These are phyloP conservation scores for Penicillium sp. DNA, from an alignment of 2,329 filamentous ascomycete species.

Conservation along the genomic window DNA sequence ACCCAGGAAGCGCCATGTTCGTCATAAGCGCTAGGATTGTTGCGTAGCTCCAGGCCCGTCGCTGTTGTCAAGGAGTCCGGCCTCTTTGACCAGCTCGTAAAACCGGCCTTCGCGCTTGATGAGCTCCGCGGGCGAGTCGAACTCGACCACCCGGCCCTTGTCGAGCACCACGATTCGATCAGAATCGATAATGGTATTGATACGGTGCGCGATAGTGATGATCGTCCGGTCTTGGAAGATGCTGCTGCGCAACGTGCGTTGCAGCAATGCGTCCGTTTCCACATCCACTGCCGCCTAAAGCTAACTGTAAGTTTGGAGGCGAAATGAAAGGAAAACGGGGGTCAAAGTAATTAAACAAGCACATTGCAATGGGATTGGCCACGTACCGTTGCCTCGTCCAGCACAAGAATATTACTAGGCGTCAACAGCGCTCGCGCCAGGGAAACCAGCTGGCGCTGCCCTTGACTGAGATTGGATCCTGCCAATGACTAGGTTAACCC, in stretches of 20 bases:
- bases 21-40: too few species aligned
- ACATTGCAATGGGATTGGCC: too few species aligned
- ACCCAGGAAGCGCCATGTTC: too few species aligned
- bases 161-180: conserved; percentile 92
- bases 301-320: too few species aligned
- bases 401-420: conserved; percentile 89
- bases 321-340: too few species aligned
- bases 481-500: too few species aligned
- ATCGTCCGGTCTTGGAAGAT: conserved; percentile 87
- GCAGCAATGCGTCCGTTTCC: conserved; percentile 58
- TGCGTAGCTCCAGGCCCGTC: too few species aligned
- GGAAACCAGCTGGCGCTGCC: conserved; percentile 87
- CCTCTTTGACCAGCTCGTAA: conserved; percentile 82
- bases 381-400: conserved; percentile 94
- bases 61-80: conserved; percentile 59
- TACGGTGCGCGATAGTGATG: conserved; percentile 94
- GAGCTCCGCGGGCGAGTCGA: conserved; percentile 73
- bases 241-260: conserved; percentile 54
- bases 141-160: conserved; percentile 80
- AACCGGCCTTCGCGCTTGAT: conserved; percentile 70
- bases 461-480: conserved; percentile 92
- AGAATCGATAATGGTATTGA: conserved; percentile 86
- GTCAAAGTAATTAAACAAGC: too few species aligned
- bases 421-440: conserved; percentile 87
- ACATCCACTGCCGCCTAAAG: conserved; percentile 57